phyloP scores from a whole-genome alignment of 2,329 filamentous ascomycete genomes.

The Aspergillus ibericus region DNA sequence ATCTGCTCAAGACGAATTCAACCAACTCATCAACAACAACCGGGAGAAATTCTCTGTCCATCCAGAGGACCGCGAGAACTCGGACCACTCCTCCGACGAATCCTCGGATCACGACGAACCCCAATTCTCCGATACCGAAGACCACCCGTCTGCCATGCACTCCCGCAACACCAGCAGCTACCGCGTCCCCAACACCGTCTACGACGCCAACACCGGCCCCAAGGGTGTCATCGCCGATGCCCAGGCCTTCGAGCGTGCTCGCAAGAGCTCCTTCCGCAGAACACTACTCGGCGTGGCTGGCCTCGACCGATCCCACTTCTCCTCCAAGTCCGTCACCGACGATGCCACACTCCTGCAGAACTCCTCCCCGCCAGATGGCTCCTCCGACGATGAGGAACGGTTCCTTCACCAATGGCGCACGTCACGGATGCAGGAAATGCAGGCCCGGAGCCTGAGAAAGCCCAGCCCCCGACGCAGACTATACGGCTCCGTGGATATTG shows the following conservation, averaged over 20 bases:
- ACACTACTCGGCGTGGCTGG: constrained; percentile 41
- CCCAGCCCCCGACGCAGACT: constrained; percentile 74
- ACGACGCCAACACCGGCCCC: constrained; percentile 52
- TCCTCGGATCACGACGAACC: constrained; percentile 20
- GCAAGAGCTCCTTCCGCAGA: constrained; percentile 48
- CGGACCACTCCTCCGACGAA: constrained; percentile 26
- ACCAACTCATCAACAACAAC: constrained; percentile 42
- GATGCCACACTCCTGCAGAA: constrained; percentile 28
- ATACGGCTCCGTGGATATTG: constrained; percentile 77
- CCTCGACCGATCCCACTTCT: constrained; percentile 29
- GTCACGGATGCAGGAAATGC: constrained; percentile 76
- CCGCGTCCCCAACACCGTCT: constrained; percentile 47
- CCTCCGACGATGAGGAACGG: constrained; percentile 66
- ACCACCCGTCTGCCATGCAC: constrained; percentile 36
- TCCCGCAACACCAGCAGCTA: constrained; percentile 41
- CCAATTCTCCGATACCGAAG: constrained; percentile 38
- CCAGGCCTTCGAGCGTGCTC: constrained; percentile 50
- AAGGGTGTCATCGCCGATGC: constrained; percentile 55
- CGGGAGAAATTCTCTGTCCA: constrained; percentile 39
- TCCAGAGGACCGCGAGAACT: constrained; percentile 44
- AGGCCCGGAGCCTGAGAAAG: constrained; percentile 62
- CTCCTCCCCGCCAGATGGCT: constrained; percentile 21
- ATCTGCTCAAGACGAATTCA: constrained; percentile 49
- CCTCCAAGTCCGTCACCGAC: constrained; percentile 22
- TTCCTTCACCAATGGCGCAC: constrained; percentile 88